phyloP scores from a whole-genome alignment of 139 green algal species.

The Closterium sp. region DNA sequence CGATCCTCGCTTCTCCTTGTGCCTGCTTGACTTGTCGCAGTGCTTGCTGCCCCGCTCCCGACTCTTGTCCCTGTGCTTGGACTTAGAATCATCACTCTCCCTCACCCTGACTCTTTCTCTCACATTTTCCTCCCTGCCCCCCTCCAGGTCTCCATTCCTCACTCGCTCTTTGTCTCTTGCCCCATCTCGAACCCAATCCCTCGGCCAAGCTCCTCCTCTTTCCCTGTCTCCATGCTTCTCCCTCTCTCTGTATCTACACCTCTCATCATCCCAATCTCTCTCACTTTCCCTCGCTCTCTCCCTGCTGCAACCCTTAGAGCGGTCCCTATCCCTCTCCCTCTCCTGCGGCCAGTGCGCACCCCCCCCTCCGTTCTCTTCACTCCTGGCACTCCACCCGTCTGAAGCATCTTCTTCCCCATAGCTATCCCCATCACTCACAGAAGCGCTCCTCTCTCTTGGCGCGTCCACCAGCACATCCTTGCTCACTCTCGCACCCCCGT shows the following conservation, averaged over 20 bases:
- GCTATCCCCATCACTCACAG: not conserved
- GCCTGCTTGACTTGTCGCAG: not conserved
- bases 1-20: not conserved
- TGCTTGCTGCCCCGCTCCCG: not conserved
- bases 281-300: not conserved
- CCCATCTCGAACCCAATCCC: not conserved
- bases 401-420: not conserved
- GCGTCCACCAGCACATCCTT: not conserved
- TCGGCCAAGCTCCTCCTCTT: not conserved
- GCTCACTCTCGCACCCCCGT: not conserved
- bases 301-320: not conserved
- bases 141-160: not conserved
- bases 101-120: not conserved
- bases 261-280: not conserved
- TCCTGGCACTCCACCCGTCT: not conserved
- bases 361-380: not conserved
- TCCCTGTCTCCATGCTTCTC: not conserved
- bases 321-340: not conserved
- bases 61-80: not conserved
- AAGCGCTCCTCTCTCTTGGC: not conserved
- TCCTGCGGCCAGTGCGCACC: not conserved
- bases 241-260: not conserved
- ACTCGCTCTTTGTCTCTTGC: not conserved
- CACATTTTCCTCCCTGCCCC: not conserved
- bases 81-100: not conserved